Evolutionary conservation across 1,139 yeast species (phyloP), one percentile per base, ranked within the genome.

Genomic region (Hemisphaericaspora xylofermentans): DNA sequence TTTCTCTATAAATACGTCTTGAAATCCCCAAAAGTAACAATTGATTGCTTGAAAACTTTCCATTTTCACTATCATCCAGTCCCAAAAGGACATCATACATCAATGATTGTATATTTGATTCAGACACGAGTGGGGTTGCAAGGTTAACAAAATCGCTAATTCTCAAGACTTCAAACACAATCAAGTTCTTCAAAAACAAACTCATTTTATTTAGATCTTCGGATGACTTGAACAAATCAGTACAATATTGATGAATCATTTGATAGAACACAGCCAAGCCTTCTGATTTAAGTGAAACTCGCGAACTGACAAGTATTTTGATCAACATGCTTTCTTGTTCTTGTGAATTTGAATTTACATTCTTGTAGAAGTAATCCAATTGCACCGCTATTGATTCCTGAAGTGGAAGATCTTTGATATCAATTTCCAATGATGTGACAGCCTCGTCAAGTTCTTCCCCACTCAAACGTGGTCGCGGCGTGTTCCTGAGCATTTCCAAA

Each of bases 401-500:
- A 19, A 10, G n/a, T 8, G 33, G 18, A 13, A 33, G 28, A 6
- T 19, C 35, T 10, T 28, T 29, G 13, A 29, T 13, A 7, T 36
- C 36, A 10, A 47, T 21, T n/a, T 39, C 30, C 19, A 53, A 42
- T 4, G 31, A 12, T n/a, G 33, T 39, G 27, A 54, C 42, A 9
- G 53, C 43, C 9, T 59, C 65, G 1, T 38, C 36, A 6, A 57
- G 32, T 35, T 65, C 70, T 2, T 44, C 47, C 2, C 34, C 39
- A 5, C 45, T 47, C 43, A 63, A 47, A 6, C 38, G 40, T 9
- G 25, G 41, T 12, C 40, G 43, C 1, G 49, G 44, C 1, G 33
- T 37, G 8, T 47, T 47, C 21, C 57, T 35, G 9, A 68, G 45
- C 7, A 35, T 39, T 14, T 59, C 60, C 37, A 69, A 53, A 39